Conservation (phyloP, 169 alveolate genomes). For the Plasmodium cynomolgi region DNA sequence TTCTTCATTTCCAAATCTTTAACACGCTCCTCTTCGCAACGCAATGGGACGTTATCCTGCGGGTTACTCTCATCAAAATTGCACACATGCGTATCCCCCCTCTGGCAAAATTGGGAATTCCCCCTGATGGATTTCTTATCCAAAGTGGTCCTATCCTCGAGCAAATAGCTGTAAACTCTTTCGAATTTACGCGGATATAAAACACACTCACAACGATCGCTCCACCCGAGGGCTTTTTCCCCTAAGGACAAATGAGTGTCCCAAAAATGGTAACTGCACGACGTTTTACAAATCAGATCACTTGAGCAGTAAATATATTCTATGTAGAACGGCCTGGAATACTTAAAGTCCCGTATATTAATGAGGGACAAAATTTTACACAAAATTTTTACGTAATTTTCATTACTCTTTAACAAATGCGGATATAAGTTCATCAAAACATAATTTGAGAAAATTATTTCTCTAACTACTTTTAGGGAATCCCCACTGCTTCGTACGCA, state of each 20-base stretch:
- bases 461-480: constrained; percentile 47
- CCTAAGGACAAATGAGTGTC: not conserved
- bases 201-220: not conserved
- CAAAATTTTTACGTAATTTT: constrained; percentile 33
- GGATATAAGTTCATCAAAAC: constrained; percentile 43
- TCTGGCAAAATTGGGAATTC: not conserved
- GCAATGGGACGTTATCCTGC: not conserved
- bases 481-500: constrained; percentile 10
- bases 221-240: not conserved
- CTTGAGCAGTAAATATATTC: constrained; percentile 23
- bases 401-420: constrained; percentile 15
- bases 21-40: not conserved
- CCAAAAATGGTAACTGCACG: constrained; percentile 29
- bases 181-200: not conserved
- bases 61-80: not conserved
- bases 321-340: constrained; percentile 3
- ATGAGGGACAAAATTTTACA: constrained; percentile 54
- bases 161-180: not conserved
- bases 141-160: not conserved
- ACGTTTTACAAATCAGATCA: not conserved
- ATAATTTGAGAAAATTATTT: constrained; percentile 43
- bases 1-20: not conserved
- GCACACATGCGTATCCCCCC: not conserved
- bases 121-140: not conserved
- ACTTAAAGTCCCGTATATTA: constrained; percentile 37